phyloP scores from a whole-genome alignment of 1,284 basidiomycete genomes.

The Marasmius sp. region DNA sequence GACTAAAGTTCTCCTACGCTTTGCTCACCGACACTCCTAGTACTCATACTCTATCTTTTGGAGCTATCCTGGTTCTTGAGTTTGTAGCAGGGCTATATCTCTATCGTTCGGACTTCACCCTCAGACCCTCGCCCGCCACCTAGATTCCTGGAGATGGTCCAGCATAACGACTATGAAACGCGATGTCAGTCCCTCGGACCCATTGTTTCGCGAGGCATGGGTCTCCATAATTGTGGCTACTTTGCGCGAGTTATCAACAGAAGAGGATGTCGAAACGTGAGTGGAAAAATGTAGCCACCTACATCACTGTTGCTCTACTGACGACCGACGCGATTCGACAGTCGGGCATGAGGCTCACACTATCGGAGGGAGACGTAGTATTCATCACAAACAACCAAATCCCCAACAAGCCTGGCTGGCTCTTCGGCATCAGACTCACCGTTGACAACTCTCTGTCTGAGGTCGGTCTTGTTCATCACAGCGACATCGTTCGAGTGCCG shows the following conservation, averaged over 20 bases:
- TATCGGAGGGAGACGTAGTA: not conserved
- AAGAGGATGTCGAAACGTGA: not conserved
- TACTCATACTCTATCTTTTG: not conserved
- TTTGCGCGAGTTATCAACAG: not conserved
- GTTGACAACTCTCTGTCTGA: not conserved
- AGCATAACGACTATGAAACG: not conserved
- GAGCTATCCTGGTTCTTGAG: not conserved
- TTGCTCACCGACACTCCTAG: not conserved
- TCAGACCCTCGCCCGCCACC: not conserved
- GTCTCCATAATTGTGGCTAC: not conserved
- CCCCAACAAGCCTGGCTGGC: not conserved
- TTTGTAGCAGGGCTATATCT: not conserved
- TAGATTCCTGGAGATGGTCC: not conserved
- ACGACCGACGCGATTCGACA: not conserved
- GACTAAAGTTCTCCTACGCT: not conserved
- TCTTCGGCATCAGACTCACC: conserved; percentile 1
- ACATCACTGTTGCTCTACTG: not conserved
- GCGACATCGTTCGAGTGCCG: not conserved
- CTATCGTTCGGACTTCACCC: not conserved
- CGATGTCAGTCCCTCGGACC: not conserved
- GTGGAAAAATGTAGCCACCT: not conserved
- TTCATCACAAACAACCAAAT: not conserved
- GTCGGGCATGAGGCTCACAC: not conserved
- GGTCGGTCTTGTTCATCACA: conserved; percentile 1
- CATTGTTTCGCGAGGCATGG: not conserved